Percentiles rank a stretch among this genome's conserved stretches.
phyloP scores from a whole-genome alignment of 1,284 basidiomycete genomes.

The Malassezia arunalokei region DNA sequence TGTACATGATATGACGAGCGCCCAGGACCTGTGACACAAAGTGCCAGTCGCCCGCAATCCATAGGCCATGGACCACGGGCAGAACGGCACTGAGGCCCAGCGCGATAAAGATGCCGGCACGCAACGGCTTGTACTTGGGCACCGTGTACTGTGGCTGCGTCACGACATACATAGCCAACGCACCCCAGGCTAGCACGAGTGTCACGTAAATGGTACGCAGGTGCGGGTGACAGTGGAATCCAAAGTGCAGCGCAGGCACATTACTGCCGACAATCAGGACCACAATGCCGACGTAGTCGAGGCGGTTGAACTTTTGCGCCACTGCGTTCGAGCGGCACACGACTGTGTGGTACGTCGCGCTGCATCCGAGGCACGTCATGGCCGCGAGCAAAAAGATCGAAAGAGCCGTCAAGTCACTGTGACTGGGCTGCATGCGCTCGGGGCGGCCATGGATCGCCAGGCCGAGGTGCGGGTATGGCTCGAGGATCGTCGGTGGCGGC shows the following conservation, averaged over 20 bases:
- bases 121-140: conserved; percentile 61
- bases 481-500: neutral
- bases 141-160: conserved; percentile 66
- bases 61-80: conserved; percentile 60
- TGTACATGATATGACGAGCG: conserved; percentile 22
- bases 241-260: conserved; percentile 54
- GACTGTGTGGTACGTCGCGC: conserved; percentile 65
- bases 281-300: conserved; percentile 51
- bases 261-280: conserved; percentile 62
- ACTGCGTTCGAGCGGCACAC: conserved; percentile 63
- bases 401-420: conserved; percentile 58
- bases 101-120: conserved; percentile 67
- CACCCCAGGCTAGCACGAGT: neutral
- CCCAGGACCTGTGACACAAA: conserved; percentile 34
- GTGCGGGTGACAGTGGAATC: conserved; percentile 2
- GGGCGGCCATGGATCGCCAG: neutral
- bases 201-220: conserved; percentile 27
- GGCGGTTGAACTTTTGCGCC: conserved; percentile 26
- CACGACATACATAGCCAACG: conserved; percentile 61
- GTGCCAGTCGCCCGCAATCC: conserved; percentile 47
- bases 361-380: conserved; percentile 61
- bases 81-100: conserved; percentile 63
- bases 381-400: conserved; percentile 62
- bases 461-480: neutral
- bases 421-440: conserved; percentile 44